Percentiles rank a stretch among this genome's conserved stretches.
These are phyloP conservation scores for Umbelopsis ramanniana DNA, from an alignment of 192 early-diverging fungal genomes.

Conservation along the genomic window DNA sequence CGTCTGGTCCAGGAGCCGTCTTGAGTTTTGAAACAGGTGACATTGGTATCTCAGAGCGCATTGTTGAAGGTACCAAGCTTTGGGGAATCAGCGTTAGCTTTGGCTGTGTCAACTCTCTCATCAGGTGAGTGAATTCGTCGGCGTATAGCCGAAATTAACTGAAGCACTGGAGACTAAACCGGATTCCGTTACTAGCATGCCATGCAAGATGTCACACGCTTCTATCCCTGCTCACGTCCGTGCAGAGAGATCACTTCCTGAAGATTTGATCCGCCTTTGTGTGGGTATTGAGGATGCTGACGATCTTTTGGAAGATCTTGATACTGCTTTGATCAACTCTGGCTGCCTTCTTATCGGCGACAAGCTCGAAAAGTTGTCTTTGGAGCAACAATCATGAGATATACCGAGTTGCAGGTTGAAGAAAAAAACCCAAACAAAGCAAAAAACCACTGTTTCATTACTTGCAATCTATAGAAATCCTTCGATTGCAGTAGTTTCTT, in stretches of 20 bases:
- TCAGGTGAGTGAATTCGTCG: constrained; percentile 60
- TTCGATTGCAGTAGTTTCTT: no score
- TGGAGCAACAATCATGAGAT: constrained; percentile 16
- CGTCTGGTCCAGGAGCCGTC: constrained; percentile 90
- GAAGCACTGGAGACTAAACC: not conserved
- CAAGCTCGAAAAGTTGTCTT: constrained; percentile 11
- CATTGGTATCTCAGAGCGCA: constrained; percentile 71
- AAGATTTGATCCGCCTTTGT: constrained; percentile 95
- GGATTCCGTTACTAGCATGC: constrained; percentile 69
- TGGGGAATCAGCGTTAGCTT: constrained; percentile 97
- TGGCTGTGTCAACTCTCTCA: constrained; percentile 97
- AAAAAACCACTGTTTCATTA: no score
- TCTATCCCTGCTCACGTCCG: constrained; percentile 92
- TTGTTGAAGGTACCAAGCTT: constrained; percentile 82
- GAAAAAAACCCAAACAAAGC: not conserved
- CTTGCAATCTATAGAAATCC: no score
- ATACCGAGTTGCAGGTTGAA: not conserved
- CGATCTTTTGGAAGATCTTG: constrained; percentile 89
- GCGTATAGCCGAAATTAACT: no score
- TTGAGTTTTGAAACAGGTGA: constrained; percentile 94
- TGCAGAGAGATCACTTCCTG: constrained; percentile 86
- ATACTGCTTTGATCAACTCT: constrained; percentile 70
- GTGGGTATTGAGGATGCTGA: constrained; percentile 96
- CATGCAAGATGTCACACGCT: constrained; percentile 97
- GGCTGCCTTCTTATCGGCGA: constrained; percentile 44